Evolutionary conservation across 2,329 filamentous ascomycete genomes (phyloP), one percentile per base, ranked within the genome.

Genomic region (Phialophora macrospora): DNA sequence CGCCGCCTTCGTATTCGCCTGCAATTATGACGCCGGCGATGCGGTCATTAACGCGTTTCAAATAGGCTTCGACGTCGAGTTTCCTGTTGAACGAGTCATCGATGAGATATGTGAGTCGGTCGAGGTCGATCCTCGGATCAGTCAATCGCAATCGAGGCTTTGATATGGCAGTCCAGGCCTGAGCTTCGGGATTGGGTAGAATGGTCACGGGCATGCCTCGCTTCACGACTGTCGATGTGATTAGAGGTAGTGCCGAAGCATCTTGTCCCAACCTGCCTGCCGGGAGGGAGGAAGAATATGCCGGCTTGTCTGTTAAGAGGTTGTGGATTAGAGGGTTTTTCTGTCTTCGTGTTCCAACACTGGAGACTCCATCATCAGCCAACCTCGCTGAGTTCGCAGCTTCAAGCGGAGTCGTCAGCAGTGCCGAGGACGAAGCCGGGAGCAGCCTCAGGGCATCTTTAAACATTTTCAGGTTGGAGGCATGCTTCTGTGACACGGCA

Each of bases 1-100:
- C 95, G 1, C 92, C 93, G 60, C 95, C 95, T 81, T 99, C 95
- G 77, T 99, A 99, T 74, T 97, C 91, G 6, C 95, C 95, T 0
- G 94, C 95, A 57, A 99, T 91, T 69, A 99, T 97, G 62, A 99
- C 83, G 2, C 94, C 95, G 0, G 95, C 95, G 12, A 98, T 84
- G 32, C 90, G 90, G 61, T 89, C 84, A 59, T 90, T 85, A 61
- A 98, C 88, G n/a, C 95, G 88, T 17, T 84, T 78, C 14, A 99
- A 82, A 74, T 98, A 99, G 75, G 94, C 86, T 24, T 89, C 81
- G 0, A 94, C 87, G 74, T 99, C 91, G 2, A 99, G 85, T 74
- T 90, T 90, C 48, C 93, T 87, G 64, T 88, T 86, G 75, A 99
- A 99, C 0, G 93, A 97, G 76, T 99, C 92, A 71, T 99, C 91